These are phyloP conservation scores for Cystobasidium pallidum DNA, from an alignment of 1,284 basidiomycete genomes.

Conservation along the genomic window DNA sequence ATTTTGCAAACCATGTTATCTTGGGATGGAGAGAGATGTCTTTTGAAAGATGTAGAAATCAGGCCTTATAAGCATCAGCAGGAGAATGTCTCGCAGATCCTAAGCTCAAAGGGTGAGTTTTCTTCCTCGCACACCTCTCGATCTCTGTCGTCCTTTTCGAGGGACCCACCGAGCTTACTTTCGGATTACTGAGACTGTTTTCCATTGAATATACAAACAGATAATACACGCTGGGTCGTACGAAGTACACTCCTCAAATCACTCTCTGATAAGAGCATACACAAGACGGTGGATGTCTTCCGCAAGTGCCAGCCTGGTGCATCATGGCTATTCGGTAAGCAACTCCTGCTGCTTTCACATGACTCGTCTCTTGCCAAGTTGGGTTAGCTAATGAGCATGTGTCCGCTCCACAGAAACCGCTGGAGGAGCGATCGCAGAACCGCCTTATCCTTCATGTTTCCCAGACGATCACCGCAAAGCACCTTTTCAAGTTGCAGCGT, in stretches of 20 bases:
- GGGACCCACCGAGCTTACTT: no score
- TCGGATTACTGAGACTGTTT: no score
- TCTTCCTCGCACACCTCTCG: no score
- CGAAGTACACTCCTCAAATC: constrained; percentile 63
- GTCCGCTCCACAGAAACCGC: constrained; percentile 63
- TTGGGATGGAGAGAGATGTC: constrained; percentile 72
- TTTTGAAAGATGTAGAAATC: constrained; percentile 85
- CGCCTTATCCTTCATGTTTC: constrained; percentile 66
- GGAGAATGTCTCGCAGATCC: constrained; percentile 82
- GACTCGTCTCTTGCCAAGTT: neutral
- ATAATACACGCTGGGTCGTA: constrained; percentile 84
- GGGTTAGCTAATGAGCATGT: no score
- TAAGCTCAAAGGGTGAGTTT: constrained; percentile 71
- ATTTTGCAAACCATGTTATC: constrained; percentile 78
- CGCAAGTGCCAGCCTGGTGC: constrained; percentile 73
- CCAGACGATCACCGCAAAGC: constrained; percentile 76
- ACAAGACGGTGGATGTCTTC: constrained; percentile 78
- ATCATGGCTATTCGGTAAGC: constrained; percentile 78
- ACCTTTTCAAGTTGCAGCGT: constrained; percentile 78
- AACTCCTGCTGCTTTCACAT: constrained; percentile 48
- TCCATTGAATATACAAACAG: no score
- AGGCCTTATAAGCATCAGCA: constrained; percentile 85
- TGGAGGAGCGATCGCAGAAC: constrained; percentile 76
- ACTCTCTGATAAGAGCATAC: constrained; percentile 81
- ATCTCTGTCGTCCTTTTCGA: no score